Conservation (phyloP, 2,329 filamentous ascomycete genomes). For the Sporothrix euskadiensis region DNA sequence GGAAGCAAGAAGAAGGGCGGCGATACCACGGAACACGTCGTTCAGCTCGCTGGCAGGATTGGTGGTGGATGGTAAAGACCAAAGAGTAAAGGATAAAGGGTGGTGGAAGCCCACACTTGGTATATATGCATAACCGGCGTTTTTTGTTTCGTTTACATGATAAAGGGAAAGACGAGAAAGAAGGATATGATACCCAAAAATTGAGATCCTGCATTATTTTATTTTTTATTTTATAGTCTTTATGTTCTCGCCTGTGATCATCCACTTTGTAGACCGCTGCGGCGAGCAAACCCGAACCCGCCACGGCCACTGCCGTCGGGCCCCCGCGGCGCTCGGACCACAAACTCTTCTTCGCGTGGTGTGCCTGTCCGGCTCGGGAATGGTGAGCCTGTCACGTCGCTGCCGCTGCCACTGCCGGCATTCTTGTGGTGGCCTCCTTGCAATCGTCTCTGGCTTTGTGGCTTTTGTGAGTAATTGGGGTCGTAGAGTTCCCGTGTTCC, state of each 20-base stretch:
- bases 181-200: constrained; percentile 24
- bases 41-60: constrained; percentile 84
- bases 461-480: constrained; percentile 67
- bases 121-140: constrained; percentile 8
- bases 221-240: not conserved
- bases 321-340: constrained; percentile 72
- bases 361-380: constrained; percentile 46
- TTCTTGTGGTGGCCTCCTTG: not conserved
- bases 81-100: not conserved
- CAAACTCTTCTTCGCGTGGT: constrained; percentile 62
- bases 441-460: constrained; percentile 48
- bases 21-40: constrained; percentile 78
- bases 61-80: constrained; percentile 81
- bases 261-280: constrained; percentile 50
- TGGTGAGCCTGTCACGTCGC: constrained; percentile 34
- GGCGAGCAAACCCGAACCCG: constrained; percentile 72
- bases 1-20: constrained; percentile 42
- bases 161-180: not conserved
- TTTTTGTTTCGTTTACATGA: not conserved
- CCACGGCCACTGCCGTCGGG: constrained; percentile 75
- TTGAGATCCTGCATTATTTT: constrained; percentile 20
- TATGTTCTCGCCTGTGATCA: not conserved
- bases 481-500: constrained; percentile 70
- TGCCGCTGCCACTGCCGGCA: constrained; percentile 34
- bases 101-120: not conserved